Base-by-base conservation (phyloP, 2,329 filamentous ascomycete genomes). In the Neopestalotiopsis clavispora region DNA sequence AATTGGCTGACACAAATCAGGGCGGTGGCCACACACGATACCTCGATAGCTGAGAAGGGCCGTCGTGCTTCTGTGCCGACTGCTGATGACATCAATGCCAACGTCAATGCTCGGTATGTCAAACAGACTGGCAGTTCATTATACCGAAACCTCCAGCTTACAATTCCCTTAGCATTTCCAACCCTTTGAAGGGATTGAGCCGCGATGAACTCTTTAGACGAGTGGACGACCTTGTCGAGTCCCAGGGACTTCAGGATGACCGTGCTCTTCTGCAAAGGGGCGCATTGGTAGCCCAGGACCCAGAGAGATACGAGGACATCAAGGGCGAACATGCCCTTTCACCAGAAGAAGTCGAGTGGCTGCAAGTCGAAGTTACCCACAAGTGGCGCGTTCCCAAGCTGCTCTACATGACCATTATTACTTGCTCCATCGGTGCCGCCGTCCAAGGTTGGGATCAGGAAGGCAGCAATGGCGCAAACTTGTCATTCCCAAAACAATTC, bases 341-440 rank as follows among this genome's bases (percentile, higher is more conserved):
- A 0, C 80, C 84, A 0, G 83, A 87, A 10, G 91, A 94, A 75
- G 84, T 84, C 57, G 78, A 82, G 1, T 80, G 86, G 10, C 77
- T 94, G 42, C 81, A 84, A 6, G 82, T 85, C 14, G 92, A 94
- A 75, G 84, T 86, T 30, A 84, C 84, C 0, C 84, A 91, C 74
- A 89, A 88, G 68, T 94, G 92, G 91, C 86, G 84, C 14, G 90
- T 93, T 71, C 91, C 91, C 0, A 82, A 79, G 74, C 84, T 86
- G 73, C 83, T 92, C 64, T 92, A 92, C 78, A 82, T 90, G 65
- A 84, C 92, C 2, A 88, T 93, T 69, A 75, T 90, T 4, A 80
- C 81, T 79, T 77, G 70, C 75, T 76, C 68, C 59, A 38, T 67
- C 32, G 85, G 84, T 2, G 86, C 87, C 2, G 85, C 85, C 6